These are phyloP conservation scores for Claviceps spartinae DNA, from an alignment of 2,329 filamentous ascomycete species.

Conservation along the genomic window DNA sequence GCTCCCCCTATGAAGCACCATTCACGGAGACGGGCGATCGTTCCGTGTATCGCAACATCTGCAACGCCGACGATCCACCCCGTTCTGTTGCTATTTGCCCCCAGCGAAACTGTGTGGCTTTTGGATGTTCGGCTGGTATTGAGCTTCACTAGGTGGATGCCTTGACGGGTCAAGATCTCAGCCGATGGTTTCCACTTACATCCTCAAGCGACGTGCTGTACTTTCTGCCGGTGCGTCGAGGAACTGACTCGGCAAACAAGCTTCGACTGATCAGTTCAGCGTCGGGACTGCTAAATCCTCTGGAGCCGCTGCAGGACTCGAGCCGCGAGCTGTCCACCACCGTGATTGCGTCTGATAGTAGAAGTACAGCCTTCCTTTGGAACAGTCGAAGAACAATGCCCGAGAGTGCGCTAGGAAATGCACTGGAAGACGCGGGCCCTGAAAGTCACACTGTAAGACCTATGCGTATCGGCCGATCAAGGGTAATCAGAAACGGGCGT, in stretches of 20 bases:
- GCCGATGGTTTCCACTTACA: conserved; percentile 41
- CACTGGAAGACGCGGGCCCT: neutral
- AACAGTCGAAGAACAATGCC: neutral
- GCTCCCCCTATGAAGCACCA: conserved; percentile 11
- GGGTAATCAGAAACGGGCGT: neutral
- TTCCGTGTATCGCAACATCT: conserved; percentile 32
- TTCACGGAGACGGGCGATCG: conserved; percentile 19
- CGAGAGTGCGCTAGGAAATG: conserved; percentile 4
- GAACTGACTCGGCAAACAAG: conserved; percentile 37
- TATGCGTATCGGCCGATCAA: neutral
- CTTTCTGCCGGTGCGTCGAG: conserved; percentile 43
- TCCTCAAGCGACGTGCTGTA: conserved; percentile 42
- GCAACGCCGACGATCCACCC: conserved; percentile 47
- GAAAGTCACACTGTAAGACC: neutral
- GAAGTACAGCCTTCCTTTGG: conserved; percentile 9
- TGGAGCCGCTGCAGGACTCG: conserved; percentile 10
- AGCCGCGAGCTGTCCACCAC: conserved; percentile 13
- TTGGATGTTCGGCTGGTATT: conserved; percentile 48
- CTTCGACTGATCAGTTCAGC: conserved; percentile 50
- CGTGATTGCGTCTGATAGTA: conserved; percentile 10
- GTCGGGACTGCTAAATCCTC: conserved; percentile 20
- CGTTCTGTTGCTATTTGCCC: conserved; percentile 53
- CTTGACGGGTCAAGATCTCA: conserved; percentile 32
- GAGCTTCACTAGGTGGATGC: conserved; percentile 47
- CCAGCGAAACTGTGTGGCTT: conserved; percentile 50